Base-by-base conservation (phyloP, 192 early-diverging fungal species). In the Phycomyces blakesleeanus region DNA sequence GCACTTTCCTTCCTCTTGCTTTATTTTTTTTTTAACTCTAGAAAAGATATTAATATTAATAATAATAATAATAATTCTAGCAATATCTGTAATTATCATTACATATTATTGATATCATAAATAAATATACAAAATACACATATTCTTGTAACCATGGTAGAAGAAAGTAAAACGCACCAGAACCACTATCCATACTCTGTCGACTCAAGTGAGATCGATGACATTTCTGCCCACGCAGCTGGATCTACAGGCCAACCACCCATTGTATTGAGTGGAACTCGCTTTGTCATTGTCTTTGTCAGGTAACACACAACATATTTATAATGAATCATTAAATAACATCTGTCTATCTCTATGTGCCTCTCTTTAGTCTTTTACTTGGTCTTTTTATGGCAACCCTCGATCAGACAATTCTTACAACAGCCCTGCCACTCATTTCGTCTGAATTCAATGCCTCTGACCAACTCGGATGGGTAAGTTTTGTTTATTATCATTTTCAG, bases 361-460 rank as follows among this genome's bases (percentile, higher is more conserved):
- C 21, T 59, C 21, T 64, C 24, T 60, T 63, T 64, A 79, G 83
- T 0, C 75, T 93, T 38, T 75, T 78, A 9, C 60, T 90, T 12
- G 78, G 80, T 3, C 78, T 91, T 60, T 88, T 93, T 59, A 81
- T 93, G 25, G 85, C 85, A 0, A 81, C 85, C 16, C 67, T 91
- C 8, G 92, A 94, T 62, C 87, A 87, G 58, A 94, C 91, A 0
- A 91, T 98, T 53, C 82, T 98, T 29, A 80, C 88, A 5, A 92
- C 92, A 0, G 82, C 89, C 1, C 78, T 92, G 40, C 76, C 83
- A 14, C 73, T 65, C 0, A 94, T 98, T 59, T 83, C 85, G 15
- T 65, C 75, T 25, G 86, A 93, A 27, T 89, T 96, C 44, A 61
- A 78, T 5, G 75, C 82, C 10, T 75, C 88, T 24, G 80, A 79